Evolutionary conservation across 2,329 filamentous ascomycete genomes (phyloP), one percentile per base, ranked within the genome.

Genomic region (Pseudonectria foliicola): DNA sequence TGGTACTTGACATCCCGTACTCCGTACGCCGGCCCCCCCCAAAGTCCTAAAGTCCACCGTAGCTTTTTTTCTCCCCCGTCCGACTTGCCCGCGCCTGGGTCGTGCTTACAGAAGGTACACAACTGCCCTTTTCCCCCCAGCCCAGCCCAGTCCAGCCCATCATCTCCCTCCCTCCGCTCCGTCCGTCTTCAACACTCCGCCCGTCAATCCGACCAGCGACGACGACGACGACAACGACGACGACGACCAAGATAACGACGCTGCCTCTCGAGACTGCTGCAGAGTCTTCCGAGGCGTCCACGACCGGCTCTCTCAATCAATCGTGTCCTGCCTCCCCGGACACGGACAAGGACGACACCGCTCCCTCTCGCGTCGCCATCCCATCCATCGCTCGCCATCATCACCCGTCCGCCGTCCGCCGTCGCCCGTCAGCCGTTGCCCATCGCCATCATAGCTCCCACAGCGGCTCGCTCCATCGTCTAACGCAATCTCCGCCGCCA

Each of bases 21-120:
- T 25, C 7, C 24, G 8, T 25, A 25, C 24, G 24, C 24, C 24
- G 8, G 12, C 24, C 12, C 24, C 24, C 24, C 7, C 24, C 24
- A 7, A 18, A n/a, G 26, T 34, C 33, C 29, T 24, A 49, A 50
- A 50, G 47, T 49, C 49, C 49, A 53, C 49, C 45, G 50, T 51
- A 53, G 46, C 48, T 49, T 51, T 52, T 51, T 51, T 45, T 40
- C 40, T 42, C 41, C 44, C 24, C 29, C n/a, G n/a, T n/a, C 29
- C 10, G 32, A 42, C 41, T 43, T 49, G 44, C 46, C 39, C 49
- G 37, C 14, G 10, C 27, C 7, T 10, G n/a, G 37, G 43, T 52
- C 43, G 45, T 52, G 49, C 50, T 53, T 53, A 53, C 18, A 21
- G 18, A 5, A 21, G 18, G 18, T 21, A 21, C 49, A 53, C 50